Evolutionary conservation across 257 asterid species (phyloP).

Genomic region (Penstemon barbatus): DNA sequence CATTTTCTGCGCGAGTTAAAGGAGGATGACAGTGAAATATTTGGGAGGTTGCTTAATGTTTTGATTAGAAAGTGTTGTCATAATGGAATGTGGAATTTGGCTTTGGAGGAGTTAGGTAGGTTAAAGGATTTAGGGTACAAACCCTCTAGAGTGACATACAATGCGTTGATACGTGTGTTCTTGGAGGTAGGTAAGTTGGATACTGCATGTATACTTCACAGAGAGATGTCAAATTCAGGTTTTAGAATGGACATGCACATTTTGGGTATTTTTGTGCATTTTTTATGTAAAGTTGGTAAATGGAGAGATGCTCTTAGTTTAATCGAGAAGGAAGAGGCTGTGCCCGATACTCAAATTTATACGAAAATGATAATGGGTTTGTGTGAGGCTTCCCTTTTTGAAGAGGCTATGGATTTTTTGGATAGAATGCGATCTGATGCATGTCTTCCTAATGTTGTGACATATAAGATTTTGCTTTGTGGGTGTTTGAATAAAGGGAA

Average conservation of each 20-base stretch:
- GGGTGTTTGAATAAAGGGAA: conserved; percentile 81
- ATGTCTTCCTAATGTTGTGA: conserved; percentile 77
- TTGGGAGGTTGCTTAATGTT: conserved; percentile 79
- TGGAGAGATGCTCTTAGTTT: conserved; percentile 84
- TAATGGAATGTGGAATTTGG: conserved; percentile 84
- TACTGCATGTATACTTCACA: conserved; percentile 64
- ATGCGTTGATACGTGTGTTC: conserved; percentile 68
- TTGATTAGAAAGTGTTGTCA: conserved; percentile 72
- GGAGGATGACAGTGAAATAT: conserved; percentile 64
- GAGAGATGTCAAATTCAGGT: conserved; percentile 70
- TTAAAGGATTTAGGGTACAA: conserved; percentile 77
- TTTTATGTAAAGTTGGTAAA: conserved; percentile 74
- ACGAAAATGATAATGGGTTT: conserved; percentile 86
- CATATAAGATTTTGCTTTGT: conserved; percentile 74
- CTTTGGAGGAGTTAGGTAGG: conserved; percentile 87
- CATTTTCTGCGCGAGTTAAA: conserved; percentile 51
- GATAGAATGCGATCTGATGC: conserved; percentile 69
- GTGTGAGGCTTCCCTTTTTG: conserved; percentile 88
- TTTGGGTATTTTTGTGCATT: conserved; percentile 57
- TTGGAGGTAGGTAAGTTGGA: conserved; percentile 73
- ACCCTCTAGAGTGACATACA: conserved; percentile 71
- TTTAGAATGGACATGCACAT: conserved; percentile 68
- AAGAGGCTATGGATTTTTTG: conserved; percentile 92
- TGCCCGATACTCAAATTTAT: conserved; percentile 71
- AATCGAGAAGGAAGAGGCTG: conserved; percentile 80